Base-by-base conservation (phyloP, 495 filamentous ascomycete species). In the Pyronema omphalodes region DNA sequence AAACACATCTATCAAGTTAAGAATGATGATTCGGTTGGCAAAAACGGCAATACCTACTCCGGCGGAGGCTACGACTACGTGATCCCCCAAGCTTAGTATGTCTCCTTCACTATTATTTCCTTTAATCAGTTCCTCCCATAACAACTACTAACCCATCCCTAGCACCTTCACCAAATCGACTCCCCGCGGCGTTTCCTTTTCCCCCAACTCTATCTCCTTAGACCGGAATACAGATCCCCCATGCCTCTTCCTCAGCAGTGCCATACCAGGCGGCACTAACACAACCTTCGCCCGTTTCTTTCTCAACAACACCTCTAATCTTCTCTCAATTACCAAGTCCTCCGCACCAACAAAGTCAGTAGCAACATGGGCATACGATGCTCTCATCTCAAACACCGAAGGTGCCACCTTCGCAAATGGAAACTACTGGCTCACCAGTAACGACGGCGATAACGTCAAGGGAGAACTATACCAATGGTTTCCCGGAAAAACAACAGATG, bases 51-150 rank as follows among this genome's bases (percentile, higher is more conserved):
- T 9, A 33, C n/a, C n/a, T 51, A 51, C 17, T 51, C 11, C 8
- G 48, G 48, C 8, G 48, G 48, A 1, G 34, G 11, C 11, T 51
- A 51, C 29, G 12, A 18, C 5, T 51, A 34, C 36, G 48, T 51
- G 7, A 51, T 51, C 17, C 48, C 48, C 7, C 48, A 51, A 23
- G 48, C 48, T 5, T 18, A 12, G 48, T 51, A 51, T n/a, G 34
- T 37, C 23, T n/a, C 11, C 48, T 37, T 9, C 34, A 34, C 23
- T 3, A 12, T 7, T 35, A 37, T 12, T n/a, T 12, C 11, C 48
- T 37, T 33, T n/a, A 12, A 18, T 51, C 18, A 36, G 23, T 2
- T 5, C 23, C 23, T 29, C 23, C 23, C 5, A 29, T 29, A 29
- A 29, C 1, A 29, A 29, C 23, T 29, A 29, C 23, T 29, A 29